Evolutionary conservation across 306 rosid genomes (phyloP), one percentile per base, ranked within the genome.

Genomic region (Quercus dentata): DNA sequence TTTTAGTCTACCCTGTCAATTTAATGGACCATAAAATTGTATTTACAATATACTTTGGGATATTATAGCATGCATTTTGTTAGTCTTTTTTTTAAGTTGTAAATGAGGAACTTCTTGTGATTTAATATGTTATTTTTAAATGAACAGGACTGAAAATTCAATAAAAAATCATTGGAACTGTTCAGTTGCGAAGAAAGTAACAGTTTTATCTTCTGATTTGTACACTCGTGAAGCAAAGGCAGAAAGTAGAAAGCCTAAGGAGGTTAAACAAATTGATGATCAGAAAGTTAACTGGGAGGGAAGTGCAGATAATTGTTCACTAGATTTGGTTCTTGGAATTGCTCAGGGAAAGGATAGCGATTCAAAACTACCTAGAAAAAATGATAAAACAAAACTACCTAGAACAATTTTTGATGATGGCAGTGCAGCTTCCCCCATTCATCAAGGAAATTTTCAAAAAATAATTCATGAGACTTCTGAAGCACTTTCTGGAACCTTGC

Each of bases 151-250:
- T 25, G 91, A 87, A 64, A 85, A 85, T 70, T 35, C 83, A 23
- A 87, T 87, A 56, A 87, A 87, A 71, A 85, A 87, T 64, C 74
- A 82, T 35, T 87, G 87, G 91, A 87, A 85, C 69, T 82, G 83
- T 77, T 76, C 87, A 6, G 17, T 80, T 69, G 82, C 58, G 85
- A 87, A 79, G 72, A 87, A 61, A 71, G 9, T 51, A 31, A 55
- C 69, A n/a, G 33, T 31, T n/a, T 51, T 55, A 18, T 65, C 58
- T 51, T 56, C 78, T 67, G 73, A 58, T 65, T 25, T 4, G 19
- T 33, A 58, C 49, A 30, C 10, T n/a, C 23, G 3, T n/a, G 46
- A 64, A 56, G 46, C 25, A 28, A 21, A 6, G 20, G 38, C 18
- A 0, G 76, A 62, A 59, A 69, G 62, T 46, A 38, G 25, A 52